Evolutionary conservation across 2,329 filamentous ascomycete species (phyloP).

Genomic region (Talaromyces sp.): DNA sequence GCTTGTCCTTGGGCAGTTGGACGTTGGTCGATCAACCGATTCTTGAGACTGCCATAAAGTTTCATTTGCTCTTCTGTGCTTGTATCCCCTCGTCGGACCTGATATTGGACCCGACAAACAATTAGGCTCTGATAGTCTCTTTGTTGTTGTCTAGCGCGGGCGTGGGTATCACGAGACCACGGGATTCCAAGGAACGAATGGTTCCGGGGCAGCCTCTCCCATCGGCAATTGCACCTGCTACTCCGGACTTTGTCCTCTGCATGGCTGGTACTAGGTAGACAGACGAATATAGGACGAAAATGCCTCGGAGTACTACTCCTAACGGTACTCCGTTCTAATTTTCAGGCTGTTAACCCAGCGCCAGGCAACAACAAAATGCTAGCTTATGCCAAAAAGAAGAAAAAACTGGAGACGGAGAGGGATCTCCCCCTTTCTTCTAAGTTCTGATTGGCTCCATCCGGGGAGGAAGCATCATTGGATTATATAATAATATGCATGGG

Average conservation of each 20-base stretch:
- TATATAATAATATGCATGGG: neutral
- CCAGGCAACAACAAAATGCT: neutral
- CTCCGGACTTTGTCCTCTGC: neutral
- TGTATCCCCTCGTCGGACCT: too few species aligned
- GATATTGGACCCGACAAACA: neutral
- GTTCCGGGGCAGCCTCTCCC: neutral
- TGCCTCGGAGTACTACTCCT: neutral
- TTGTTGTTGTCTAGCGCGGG: constrained; percentile 1
- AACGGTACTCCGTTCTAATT: neutral
- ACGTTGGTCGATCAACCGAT: neutral
- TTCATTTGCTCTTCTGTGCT: too few species aligned
- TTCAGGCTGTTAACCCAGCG: neutral
- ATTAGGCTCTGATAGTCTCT: neutral
- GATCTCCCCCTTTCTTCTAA: neutral
- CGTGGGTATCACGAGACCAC: neutral
- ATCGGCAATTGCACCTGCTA: neutral
- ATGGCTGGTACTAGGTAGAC: too few species aligned
- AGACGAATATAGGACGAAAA: neutral
- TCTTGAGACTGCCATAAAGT: neutral
- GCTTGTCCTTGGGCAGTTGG: neutral
- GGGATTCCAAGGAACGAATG: neutral
- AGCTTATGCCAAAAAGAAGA: neutral
- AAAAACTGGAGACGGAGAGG: neutral
- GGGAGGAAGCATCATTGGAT: neutral
- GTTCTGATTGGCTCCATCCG: too few species aligned